A percentile compares a stretch with the other conserved stretches of the same genome.
Conservation (phyloP, 345 rosid genomes). For the Citrus glauca region DNA sequence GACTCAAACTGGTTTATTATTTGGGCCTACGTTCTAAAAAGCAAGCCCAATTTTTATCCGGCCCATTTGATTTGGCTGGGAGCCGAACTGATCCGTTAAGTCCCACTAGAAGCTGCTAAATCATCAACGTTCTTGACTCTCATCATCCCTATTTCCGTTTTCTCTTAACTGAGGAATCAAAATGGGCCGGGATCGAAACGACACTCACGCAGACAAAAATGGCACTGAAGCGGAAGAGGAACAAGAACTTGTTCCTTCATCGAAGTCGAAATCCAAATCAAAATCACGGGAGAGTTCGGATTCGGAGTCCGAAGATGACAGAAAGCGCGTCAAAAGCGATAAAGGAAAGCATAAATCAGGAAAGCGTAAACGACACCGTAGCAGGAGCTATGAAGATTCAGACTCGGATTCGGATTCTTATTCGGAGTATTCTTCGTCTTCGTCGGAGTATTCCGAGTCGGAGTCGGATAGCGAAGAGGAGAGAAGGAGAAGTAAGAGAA, state of each 20-base stretch:
- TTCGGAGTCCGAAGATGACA: slow-evolving; percentile 24
- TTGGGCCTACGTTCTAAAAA: no score
- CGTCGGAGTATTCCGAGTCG: slow-evolving; percentile 42
- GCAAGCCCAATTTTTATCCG: no score
- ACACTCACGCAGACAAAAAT: slow-evolving; percentile 1
- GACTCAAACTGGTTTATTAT: no score
- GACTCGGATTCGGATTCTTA: slow-evolving; percentile 40
- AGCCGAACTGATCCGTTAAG: neutral
- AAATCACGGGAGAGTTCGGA: slow-evolving; percentile 28
- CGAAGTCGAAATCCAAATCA: slow-evolving; percentile 14
- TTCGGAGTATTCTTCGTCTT: slow-evolving; percentile 25
- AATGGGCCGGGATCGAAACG: slow-evolving; percentile 33
- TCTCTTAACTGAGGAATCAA: neutral
- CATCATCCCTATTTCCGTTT: neutral
- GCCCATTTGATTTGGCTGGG: neutral
- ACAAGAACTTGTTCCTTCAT: neutral
- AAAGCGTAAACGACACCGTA: slow-evolving; percentile 32
- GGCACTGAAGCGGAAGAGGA: slow-evolving; percentile 2
- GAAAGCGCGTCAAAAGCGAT: slow-evolving; percentile 24
- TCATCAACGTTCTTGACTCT: neutral
- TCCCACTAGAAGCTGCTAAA: neutral
- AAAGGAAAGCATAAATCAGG: slow-evolving; percentile 25
- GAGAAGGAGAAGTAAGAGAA: slow-evolving; percentile 32
- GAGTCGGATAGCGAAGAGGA: slow-evolving; percentile 35
- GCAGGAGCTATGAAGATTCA: slow-evolving; percentile 24